A percentile compares a stretch with the other conserved stretches of the same genome.
phyloP scores from a whole-genome alignment of 2,329 filamentous ascomycete genomes.

The Alternaria sp. region DNA sequence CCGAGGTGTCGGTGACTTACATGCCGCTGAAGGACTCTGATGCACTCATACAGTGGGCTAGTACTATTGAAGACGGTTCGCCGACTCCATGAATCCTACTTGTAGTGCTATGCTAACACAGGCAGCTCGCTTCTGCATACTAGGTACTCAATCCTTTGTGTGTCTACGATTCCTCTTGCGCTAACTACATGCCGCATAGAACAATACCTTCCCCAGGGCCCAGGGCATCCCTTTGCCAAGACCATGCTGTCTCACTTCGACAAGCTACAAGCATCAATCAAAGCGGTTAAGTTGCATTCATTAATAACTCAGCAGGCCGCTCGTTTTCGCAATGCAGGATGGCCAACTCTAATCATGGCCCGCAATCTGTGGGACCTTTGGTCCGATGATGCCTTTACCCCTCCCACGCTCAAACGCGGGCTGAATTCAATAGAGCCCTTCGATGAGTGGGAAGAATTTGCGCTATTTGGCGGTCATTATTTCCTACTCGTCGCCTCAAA shows the following conservation, averaged over 20 bases:
- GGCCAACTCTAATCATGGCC: slow-evolving; percentile 65
- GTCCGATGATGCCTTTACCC: slow-evolving; percentile 73
- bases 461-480: slow-evolving; percentile 84
- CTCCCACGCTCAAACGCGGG: slow-evolving; percentile 63
- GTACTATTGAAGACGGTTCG: slow-evolving; percentile 71
- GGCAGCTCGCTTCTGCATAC: slow-evolving; percentile 78
- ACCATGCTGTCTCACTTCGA: slow-evolving; percentile 87
- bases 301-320: slow-evolving; percentile 69
- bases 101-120: slow-evolving; percentile 15
- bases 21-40: slow-evolving; percentile 80
- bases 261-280: slow-evolving; percentile 80
- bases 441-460: slow-evolving; percentile 96
- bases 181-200: slow-evolving; percentile 57
- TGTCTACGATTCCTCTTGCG: background rate
- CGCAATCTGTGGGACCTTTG: slow-evolving; percentile 84
- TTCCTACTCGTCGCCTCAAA: slow-evolving; percentile 75
- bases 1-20: slow-evolving; percentile 91
- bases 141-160: slow-evolving; percentile 50
- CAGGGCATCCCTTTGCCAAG: slow-evolving; percentile 80
- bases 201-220: slow-evolving; percentile 81
- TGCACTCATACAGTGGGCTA: slow-evolving; percentile 79
- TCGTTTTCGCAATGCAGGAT: slow-evolving; percentile 76
- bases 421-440: slow-evolving; percentile 82
- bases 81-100: slow-evolving; percentile 14
- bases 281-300: slow-evolving; percentile 75